phyloP scores from a whole-genome alignment of 768 basidiomycete species.

The Podaxis sp. region DNA sequence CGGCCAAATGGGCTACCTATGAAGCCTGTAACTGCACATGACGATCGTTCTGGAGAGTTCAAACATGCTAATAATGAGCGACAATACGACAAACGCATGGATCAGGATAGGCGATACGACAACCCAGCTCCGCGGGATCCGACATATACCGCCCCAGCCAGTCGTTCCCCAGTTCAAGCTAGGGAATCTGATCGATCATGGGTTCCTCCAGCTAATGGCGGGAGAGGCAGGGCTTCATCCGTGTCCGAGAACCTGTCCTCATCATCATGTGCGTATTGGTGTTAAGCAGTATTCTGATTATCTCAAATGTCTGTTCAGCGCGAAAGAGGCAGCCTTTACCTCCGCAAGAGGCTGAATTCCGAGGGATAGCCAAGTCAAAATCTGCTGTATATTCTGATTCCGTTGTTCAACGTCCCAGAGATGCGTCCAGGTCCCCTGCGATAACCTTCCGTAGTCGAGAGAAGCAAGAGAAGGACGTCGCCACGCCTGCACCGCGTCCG shows the following conservation, averaged over 20 bases:
- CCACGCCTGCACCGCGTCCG: not conserved
- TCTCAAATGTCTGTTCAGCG: not conserved
- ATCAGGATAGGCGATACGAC: conserved; percentile 5
- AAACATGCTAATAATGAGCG: not conserved
- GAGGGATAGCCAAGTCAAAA: not conserved
- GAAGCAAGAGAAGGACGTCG: not conserved
- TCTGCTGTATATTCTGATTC: not conserved
- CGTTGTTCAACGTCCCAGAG: not conserved
- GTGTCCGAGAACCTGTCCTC: not conserved
- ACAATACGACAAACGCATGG: not conserved
- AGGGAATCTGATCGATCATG: not conserved
- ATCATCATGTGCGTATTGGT: not conserved
- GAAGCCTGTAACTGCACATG: not conserved
- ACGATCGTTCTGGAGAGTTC: not conserved
- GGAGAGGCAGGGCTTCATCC: not conserved
- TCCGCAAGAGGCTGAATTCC: conserved; percentile 9
- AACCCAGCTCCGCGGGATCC: not conserved
- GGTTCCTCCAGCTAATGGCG: not conserved
- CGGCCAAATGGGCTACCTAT: conserved; percentile 3
- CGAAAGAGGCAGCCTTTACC: conserved; percentile 11
- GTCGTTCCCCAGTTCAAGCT: not conserved
- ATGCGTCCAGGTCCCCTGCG: not conserved
- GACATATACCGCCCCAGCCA: not conserved
- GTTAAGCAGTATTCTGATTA: too few relatives aligned
- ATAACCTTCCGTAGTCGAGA: not conserved